Evolutionary conservation across 2,329 filamentous ascomycete genomes (phyloP).

Genomic region (Paraconiothyrium brasiliense): DNA sequence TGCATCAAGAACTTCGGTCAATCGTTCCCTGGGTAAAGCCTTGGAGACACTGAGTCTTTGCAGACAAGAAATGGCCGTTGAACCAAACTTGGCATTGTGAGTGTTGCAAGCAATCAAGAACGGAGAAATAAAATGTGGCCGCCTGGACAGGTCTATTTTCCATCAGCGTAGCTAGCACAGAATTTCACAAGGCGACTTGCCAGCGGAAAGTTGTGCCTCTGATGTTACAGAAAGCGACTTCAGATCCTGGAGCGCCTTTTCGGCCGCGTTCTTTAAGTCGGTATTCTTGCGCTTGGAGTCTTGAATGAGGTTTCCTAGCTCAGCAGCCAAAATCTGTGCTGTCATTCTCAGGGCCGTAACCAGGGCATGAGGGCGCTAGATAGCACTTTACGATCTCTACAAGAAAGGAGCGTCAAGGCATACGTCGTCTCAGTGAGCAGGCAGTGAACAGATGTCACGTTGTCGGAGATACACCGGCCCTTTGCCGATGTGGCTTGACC

Average conservation of each 20-base stretch:
- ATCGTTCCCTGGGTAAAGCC: slow-evolving; percentile 78
- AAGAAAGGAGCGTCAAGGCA: slow-evolving; percentile 9
- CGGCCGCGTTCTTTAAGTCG: slow-evolving; percentile 89
- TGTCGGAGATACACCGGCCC: slow-evolving; percentile 9
- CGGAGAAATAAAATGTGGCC: slow-evolving; percentile 85
- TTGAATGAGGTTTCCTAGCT: slow-evolving; percentile 89
- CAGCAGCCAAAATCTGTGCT: slow-evolving; percentile 85
- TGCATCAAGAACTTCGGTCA: slow-evolving; percentile 88
- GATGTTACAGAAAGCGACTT: slow-evolving; percentile 78
- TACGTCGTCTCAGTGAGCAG: slow-evolving; percentile 17
- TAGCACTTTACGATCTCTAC: slow-evolving; percentile 16
- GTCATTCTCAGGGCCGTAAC: slow-evolving; percentile 71
- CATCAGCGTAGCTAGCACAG: slow-evolving; percentile 34
- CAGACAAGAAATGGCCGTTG: slow-evolving; percentile 86
- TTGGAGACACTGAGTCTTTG: slow-evolving; percentile 86
- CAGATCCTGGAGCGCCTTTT: slow-evolving; percentile 91
- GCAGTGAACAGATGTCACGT: slow-evolving; percentile 15
- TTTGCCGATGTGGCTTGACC: slow-evolving; percentile 10
- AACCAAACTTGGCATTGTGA: slow-evolving; percentile 88
- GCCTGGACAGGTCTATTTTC: slow-evolving; percentile 78
- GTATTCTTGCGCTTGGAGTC: slow-evolving; percentile 96
- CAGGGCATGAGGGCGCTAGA: slow-evolving; percentile 33
- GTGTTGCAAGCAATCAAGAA: slow-evolving; percentile 94
- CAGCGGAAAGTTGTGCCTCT: slow-evolving; percentile 78
- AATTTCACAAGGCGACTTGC: slow-evolving; percentile 53